These are phyloP conservation scores for Penicillium bovifimosum DNA, from an alignment of 495 filamentous ascomycete species.

Conservation along the genomic window DNA sequence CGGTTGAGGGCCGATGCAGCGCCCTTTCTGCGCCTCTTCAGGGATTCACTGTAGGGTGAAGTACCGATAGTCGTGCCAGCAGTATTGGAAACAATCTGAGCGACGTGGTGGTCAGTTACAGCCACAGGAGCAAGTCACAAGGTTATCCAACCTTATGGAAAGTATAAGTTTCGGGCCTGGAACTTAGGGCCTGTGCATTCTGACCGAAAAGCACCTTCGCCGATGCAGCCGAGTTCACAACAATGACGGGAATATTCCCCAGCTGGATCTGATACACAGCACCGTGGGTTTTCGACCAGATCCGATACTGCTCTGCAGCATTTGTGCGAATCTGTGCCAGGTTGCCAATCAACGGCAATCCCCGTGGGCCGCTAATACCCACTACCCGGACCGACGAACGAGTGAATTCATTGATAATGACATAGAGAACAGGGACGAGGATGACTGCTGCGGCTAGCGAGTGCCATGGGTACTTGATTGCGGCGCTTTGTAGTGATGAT, in stretches of 20 bases:
- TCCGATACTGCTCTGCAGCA: slow-evolving; percentile 54
- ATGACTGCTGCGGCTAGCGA: slow-evolving; percentile 22
- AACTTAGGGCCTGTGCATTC: slow-evolving; percentile 54
- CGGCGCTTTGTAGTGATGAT: slow-evolving; percentile 18
- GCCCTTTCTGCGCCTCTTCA: slow-evolving; percentile 60
- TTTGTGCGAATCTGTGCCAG: slow-evolving; percentile 54
- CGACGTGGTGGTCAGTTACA: neutral
- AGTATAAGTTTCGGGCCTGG: slow-evolving; percentile 57
- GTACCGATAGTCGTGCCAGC: slow-evolving; percentile 63
- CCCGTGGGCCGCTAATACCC: slow-evolving; percentile 49
- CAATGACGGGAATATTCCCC: slow-evolving; percentile 55
- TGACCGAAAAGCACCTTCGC: slow-evolving; percentile 55
- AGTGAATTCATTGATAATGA: slow-evolving; percentile 49
- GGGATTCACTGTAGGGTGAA: slow-evolving; percentile 55
- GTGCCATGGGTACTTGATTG: slow-evolving; percentile 24
- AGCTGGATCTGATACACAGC: slow-evolving; percentile 60
- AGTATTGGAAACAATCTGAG: slow-evolving; percentile 55
- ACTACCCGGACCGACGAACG: slow-evolving; percentile 45
- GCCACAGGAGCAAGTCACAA: neutral
- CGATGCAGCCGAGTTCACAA: slow-evolving; percentile 54
- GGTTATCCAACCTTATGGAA: slow-evolving; percentile 52
- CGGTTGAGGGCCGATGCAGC: slow-evolving; percentile 59
- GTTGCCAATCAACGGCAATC: slow-evolving; percentile 58
- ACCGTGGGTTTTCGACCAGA: slow-evolving; percentile 54
- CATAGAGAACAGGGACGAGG: slow-evolving; percentile 36